Percentiles rank a stretch among this genome's conserved stretches.
phyloP scores from a whole-genome alignment of 805 yeast genomes.

The Saccharomycopsis synnaedendra region DNA sequence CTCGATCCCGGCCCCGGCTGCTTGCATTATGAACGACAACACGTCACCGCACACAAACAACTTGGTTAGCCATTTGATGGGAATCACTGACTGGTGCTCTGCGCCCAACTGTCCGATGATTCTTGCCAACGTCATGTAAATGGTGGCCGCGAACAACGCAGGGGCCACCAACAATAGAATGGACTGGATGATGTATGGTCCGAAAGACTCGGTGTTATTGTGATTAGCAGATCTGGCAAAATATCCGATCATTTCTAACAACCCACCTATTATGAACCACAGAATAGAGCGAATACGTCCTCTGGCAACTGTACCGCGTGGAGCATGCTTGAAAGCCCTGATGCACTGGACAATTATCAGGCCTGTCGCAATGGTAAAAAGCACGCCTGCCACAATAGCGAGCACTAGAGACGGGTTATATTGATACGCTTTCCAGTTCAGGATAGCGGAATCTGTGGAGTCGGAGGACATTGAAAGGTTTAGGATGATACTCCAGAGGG shows the following conservation, averaged over 20 bases:
- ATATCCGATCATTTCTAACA: slow-evolving; percentile 22
- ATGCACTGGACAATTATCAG: too few relatives aligned
- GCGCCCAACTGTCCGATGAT: slow-evolving; percentile 18
- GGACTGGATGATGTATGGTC: slow-evolving; percentile 21
- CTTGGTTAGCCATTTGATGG: slow-evolving; percentile 19
- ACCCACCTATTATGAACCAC: slow-evolving; percentile 21
- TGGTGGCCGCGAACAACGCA: slow-evolving; percentile 23
- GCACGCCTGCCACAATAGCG: too few relatives aligned
- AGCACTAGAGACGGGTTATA: too few relatives aligned
- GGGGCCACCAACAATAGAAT: slow-evolving; percentile 23
- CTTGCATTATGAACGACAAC: slow-evolving; percentile 22
- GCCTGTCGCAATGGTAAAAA: too few relatives aligned
- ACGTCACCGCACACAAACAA: slow-evolving; percentile 25
- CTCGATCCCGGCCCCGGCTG: slow-evolving; percentile 24
- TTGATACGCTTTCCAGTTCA: too few relatives aligned
- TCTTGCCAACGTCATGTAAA: slow-evolving; percentile 24
- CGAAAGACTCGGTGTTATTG: slow-evolving; percentile 7
- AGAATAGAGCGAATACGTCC: slow-evolving; percentile 18
- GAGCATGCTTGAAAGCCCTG: too few relatives aligned
- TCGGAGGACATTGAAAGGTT: too few relatives aligned
- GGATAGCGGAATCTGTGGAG: too few relatives aligned
- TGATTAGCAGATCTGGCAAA: slow-evolving; percentile 19
- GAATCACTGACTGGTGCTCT: slow-evolving; percentile 17
- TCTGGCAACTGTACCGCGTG: too few relatives aligned
- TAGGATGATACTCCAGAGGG: too few relatives aligned